Evolutionary conservation across 306 rosid species (phyloP), one percentile per base, ranked within the genome.

Genomic region (Lathyrus tuberosus): DNA sequence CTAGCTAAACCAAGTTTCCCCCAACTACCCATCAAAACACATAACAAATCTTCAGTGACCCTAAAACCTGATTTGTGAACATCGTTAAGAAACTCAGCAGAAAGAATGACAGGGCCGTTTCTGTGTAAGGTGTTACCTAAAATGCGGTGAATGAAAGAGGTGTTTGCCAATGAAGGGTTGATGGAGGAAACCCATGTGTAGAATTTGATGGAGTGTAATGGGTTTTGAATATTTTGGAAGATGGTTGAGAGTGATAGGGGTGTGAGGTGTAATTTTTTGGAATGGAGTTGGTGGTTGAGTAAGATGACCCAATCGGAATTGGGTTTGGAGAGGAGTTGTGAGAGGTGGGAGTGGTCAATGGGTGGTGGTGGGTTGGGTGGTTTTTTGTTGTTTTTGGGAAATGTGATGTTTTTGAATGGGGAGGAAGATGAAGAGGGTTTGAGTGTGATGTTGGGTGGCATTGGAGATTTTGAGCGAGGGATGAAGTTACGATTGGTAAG

Each of bases 1-100:
- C 83, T 86, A 2, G 91, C 85, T 81, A 90, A 85, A 16, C 97
- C 97, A 62, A 93, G 83, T 69, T 80, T 90, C 13, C 98, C 98
- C 97, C 97, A 93, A 66, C 98, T 90, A 20, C 86, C 77, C 43
- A 93, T 64, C 73, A 92, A 76, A 18, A 85, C 22, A 62, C 87
- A 88, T 8, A 93, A 81, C 78, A 90, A 42, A 33, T 88, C 89
- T 43, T 86, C 90, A 0, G 82, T 73, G 43, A 93, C 77, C 60
- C 43, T 59, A 46, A 83, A 68, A 14, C 96, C 90, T 6, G 86
- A 86, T 20, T 64, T 79, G 28, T 52, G 71, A 79, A 93, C 65
- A 17, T 85, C 88, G 33, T 59, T 78, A 46, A 93, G 82, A 76
- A 90, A 73, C 10, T 93, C 86, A 78, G 70, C 82, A 6, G 93